These are phyloP conservation scores for Cyclotella atomus DNA, from an alignment of 108 stramenopile species.

Conservation along the genomic window DNA sequence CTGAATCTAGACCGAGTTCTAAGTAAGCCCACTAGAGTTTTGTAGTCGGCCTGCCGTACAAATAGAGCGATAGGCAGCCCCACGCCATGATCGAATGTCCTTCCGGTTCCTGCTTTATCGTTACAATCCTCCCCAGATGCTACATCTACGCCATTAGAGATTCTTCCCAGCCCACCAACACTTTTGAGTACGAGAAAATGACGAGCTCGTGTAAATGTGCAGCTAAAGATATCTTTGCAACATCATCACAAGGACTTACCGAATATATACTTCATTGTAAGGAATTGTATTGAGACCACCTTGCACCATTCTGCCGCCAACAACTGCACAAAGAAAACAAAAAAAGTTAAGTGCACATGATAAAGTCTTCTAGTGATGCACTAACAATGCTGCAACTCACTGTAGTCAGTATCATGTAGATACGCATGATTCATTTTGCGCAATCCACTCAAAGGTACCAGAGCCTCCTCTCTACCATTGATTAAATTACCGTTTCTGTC, in stretches of 20 bases:
- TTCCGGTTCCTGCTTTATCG: conserved; percentile 48
- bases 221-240: neutral
- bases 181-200: conserved; percentile 47
- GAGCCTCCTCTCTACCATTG: conserved; percentile 60
- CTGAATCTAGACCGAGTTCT: conserved; percentile 72
- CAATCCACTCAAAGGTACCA: conserved; percentile 50
- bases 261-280: conserved; percentile 81
- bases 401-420: conserved; percentile 39
- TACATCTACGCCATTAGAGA: conserved; percentile 56
- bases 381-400: neutral
- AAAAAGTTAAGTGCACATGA: neutral
- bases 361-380: neutral
- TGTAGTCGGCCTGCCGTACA: conserved; percentile 72
- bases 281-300: conserved; percentile 81
- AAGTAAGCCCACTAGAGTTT: conserved; percentile 77
- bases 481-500: conserved; percentile 51
- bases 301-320: conserved; percentile 66
- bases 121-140: conserved; percentile 48
- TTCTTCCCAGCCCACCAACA: conserved; percentile 80
- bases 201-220: neutral
- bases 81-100: conserved; percentile 77
- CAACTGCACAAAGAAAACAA: conserved; percentile 1
- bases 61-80: conserved; percentile 89
- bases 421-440: conserved; percentile 49
- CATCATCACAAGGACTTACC: neutral